Conservation (phyloP, 441 rosid species). For the Daphne laureola region DNA sequence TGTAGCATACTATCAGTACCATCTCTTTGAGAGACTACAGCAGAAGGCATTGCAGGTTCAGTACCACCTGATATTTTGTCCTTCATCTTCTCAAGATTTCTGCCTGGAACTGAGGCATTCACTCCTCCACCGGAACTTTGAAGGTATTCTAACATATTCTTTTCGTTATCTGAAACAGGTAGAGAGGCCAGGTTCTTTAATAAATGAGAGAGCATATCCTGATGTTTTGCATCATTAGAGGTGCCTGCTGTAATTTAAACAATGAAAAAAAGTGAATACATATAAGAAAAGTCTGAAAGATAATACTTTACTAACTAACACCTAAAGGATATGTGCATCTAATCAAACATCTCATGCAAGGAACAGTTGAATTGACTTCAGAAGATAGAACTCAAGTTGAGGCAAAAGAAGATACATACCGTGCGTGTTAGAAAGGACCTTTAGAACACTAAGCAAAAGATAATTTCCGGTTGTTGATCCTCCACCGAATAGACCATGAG, state of each 20-base stretch:
- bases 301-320: too few relatives aligned
- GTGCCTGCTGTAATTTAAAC: constrained; percentile 22
- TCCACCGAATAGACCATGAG: constrained; percentile 24
- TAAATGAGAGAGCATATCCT: constrained; percentile 32
- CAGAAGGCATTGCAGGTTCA: constrained; percentile 29
- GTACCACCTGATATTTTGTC: constrained; percentile 17
- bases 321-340: too few relatives aligned
- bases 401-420: constrained; percentile 22
- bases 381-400: constrained; percentile 3
- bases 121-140: constrained; percentile 30
- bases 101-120: constrained; percentile 16
- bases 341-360: too few relatives aligned
- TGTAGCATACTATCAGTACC: constrained; percentile 17
- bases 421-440: constrained; percentile 38
- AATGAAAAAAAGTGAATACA: constrained; percentile 2
- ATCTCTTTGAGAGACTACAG: constrained; percentile 24
- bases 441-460: constrained; percentile 32
- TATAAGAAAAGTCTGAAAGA: too few relatives aligned
- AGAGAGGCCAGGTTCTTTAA: constrained; percentile 28
- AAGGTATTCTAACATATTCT: constrained; percentile 28
- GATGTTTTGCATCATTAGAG: constrained; percentile 29
- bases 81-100: constrained; percentile 20
- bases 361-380: too few relatives aligned
- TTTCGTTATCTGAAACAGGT: constrained; percentile 22
- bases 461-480: constrained; percentile 21